Evolutionary conservation across 2,329 filamentous ascomycete genomes (phyloP).

Genomic region (Clarireedia homoeocarpa): DNA sequence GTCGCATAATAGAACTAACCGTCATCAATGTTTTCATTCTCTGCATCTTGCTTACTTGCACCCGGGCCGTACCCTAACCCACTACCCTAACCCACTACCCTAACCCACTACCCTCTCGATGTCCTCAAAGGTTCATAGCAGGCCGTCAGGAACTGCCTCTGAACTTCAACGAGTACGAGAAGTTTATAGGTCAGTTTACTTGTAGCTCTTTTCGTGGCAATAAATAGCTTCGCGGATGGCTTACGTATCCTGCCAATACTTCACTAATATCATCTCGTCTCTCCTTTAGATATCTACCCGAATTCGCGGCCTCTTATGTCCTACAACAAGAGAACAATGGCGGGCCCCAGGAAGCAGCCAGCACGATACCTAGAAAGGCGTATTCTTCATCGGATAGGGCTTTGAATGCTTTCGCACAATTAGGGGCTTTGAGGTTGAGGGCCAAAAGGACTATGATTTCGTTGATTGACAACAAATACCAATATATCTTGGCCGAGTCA

Average conservation of each 20-base stretch:
- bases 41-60: no score
- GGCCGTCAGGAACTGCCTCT: not conserved
- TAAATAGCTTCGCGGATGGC: not conserved
- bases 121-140: not conserved
- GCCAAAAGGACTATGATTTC: conserved; percentile 40
- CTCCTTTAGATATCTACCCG: not conserved
- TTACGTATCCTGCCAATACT: not conserved
- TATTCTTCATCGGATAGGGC: conserved; percentile 34
- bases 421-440: conserved; percentile 39
- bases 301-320: not conserved
- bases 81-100: no score
- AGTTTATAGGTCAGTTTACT: not conserved
- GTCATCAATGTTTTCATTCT: no score
- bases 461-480: conserved; percentile 19
- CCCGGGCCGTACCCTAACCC: no score
- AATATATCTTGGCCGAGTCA: conserved; percentile 33
- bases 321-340: not conserved
- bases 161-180: conserved; percentile 5
- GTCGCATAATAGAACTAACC: no score
- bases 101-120: not conserved
- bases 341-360: not conserved
- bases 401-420: conserved; percentile 39
- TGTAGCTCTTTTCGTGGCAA: not conserved
- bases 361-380: not conserved
- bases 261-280: not conserved